Base-by-base conservation (phyloP, 768 basidiomycete species). In the Lactarius vividus region DNA sequence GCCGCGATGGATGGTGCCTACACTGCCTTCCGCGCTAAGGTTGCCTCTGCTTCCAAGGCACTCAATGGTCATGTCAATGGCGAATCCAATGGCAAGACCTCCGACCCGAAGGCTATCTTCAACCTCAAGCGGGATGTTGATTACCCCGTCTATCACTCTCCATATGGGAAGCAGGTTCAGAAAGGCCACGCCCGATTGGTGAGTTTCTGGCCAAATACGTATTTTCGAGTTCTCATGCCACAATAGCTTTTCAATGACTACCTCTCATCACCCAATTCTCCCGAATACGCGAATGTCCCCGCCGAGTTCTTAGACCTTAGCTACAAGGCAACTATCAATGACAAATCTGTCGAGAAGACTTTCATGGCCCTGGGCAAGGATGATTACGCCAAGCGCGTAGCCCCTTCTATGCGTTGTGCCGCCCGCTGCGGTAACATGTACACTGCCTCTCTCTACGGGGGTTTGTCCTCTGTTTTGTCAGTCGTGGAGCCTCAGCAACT, bases 111-210 rank as follows among this genome's bases (percentile, higher is more conserved):
- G 42, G 71, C 79, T 2, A 72, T 80, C 37, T 92, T 94, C 79
- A 89, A 91, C 9, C 69, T 70, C 26, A 66, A 59, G 37, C 87
- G 89, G 59, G 84, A 88, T 71, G 84, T 97, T 73, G 96, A 98
- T 79, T 98, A 93, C 75, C 84, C 90, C 70, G 87, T 96, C 72
- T 96, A 98, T 87, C 97, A 99, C 83, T 90, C 89, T 65, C 97
- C 97, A 0, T 99, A 98, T 78, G 96, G 97, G 80, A 99, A 99
- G 81, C 92, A 97, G 75, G 96, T 97, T 61, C 91, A 97, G 77
- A 99, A 98, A 80, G 95, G 93, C 53, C 89, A 96, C 75, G 96
- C 92, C 42, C 92, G 97, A 64, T 81, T 98, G 75, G 81, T 81
- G 59, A 58, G 80, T 73, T 58, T 16, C 35, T 11, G n/a, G 9